Percentiles rank a stretch among this genome's conserved stretches.
Conservation (phyloP, 2,329 filamentous ascomycete species). For the Arachnomyces sp. region DNA sequence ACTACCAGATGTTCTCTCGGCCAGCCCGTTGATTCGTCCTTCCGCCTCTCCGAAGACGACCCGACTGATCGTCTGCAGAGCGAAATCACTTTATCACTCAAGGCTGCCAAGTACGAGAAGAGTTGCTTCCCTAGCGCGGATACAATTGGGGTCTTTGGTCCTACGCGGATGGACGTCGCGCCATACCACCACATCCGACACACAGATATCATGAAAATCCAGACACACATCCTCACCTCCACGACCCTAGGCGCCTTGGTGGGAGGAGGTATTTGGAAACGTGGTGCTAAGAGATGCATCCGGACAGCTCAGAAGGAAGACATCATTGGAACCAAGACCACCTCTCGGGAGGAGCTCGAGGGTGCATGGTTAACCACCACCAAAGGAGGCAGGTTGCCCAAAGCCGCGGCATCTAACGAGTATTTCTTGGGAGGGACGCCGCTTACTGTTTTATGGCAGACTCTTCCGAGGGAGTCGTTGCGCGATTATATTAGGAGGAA, state of each 20-base stretch:
- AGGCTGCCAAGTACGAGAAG: neutral
- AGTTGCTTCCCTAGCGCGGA: constrained; percentile 1
- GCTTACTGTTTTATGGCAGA: too few species aligned
- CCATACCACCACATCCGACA: neutral
- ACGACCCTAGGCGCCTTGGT: neutral
- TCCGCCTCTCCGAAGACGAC: too few species aligned
- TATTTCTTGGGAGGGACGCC: too few species aligned
- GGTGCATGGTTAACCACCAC: constrained; percentile 4
- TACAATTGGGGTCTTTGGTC: neutral
- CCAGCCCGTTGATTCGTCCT: too few species aligned
- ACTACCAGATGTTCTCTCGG: too few species aligned
- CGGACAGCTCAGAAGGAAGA: neutral
- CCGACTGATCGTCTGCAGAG: constrained; percentile 1
- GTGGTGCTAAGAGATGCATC: neutral
- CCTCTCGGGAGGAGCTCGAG: constrained; percentile 1
- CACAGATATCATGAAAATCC: neutral
- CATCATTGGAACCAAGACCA: neutral
- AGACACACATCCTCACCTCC: neutral
- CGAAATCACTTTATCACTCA: constrained; percentile 4
- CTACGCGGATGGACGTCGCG: neutral
- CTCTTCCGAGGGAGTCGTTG: too few species aligned
- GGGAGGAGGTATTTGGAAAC: neutral
- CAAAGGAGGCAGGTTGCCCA: constrained; percentile 1
- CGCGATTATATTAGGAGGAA: too few species aligned
- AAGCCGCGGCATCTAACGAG: too few species aligned